Conservation (phyloP, 331 rosid species). For the Erythrophleum ivorense region DNA sequence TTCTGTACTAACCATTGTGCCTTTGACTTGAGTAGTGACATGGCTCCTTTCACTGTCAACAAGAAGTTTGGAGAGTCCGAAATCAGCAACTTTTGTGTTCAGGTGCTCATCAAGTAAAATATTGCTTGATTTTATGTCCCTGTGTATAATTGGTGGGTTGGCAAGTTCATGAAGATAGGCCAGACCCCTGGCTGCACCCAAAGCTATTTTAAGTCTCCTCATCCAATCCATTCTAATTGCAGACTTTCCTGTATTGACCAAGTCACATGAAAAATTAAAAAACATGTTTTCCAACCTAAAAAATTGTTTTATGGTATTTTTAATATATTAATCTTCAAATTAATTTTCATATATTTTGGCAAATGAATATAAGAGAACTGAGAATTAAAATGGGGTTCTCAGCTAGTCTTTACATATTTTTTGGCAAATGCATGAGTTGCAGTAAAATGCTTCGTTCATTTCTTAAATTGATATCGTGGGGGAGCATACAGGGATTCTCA, state of each 20-base stretch:
- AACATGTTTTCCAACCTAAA: neutral
- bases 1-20: constrained; percentile 73
- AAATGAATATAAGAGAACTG: neutral
- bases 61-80: constrained; percentile 90
- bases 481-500: neutral
- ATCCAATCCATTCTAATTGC: constrained; percentile 62
- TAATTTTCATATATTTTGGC: neutral
- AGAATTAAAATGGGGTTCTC: neutral
- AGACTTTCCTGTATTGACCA: constrained; percentile 52
- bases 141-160: constrained; percentile 62
- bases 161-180: constrained; percentile 66
- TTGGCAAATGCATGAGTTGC: neutral
- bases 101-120: constrained; percentile 75
- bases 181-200: constrained; percentile 57
- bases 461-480: constrained; percentile 2
- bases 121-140: constrained; percentile 88
- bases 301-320: neutral
- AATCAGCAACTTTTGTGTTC: constrained; percentile 88
- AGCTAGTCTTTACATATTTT: neutral
- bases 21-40: constrained; percentile 94
- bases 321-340: constrained; percentile 16
- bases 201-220: constrained; percentile 54
- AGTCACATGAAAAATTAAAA: constrained; percentile 22
- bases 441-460: neutral
- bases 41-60: constrained; percentile 77